A percentile compares a stretch with the other conserved stretches of the same genome.
Conservation (phyloP, 1,139 yeast species). For the Geotrichum reessii region DNA sequence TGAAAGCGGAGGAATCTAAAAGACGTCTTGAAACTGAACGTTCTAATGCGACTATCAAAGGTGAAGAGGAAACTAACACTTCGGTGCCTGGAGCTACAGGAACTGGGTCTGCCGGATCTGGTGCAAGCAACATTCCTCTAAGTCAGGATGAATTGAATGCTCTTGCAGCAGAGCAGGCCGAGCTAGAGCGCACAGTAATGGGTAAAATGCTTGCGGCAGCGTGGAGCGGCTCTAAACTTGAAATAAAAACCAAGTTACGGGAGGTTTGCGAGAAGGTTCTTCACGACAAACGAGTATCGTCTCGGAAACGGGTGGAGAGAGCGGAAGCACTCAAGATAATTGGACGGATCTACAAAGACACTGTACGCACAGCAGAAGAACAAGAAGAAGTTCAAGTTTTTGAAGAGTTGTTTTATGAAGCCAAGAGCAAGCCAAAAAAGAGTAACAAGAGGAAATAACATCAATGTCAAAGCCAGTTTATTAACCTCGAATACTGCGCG, state of each 20-base stretch:
- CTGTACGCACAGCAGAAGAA: constrained; percentile 72
- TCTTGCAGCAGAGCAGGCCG: constrained; percentile 69
- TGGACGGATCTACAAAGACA: constrained; percentile 66
- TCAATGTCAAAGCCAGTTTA: no score
- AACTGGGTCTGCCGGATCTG: constrained; percentile 42
- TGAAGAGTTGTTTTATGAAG: constrained; percentile 88
- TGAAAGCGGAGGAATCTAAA: constrained; percentile 38
- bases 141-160: constrained; percentile 31
- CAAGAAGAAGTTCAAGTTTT: constrained; percentile 87
- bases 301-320: constrained; percentile 57
- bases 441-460: constrained; percentile 22
- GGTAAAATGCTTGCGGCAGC: constrained; percentile 93
- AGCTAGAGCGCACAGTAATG: constrained; percentile 72
- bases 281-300: constrained; percentile 53
- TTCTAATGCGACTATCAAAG: background rate
- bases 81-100: background rate
- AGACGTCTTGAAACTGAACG: constrained; percentile 40
- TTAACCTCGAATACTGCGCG: background rate
- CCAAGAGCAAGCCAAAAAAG: constrained; percentile 60
- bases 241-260: constrained; percentile 77
- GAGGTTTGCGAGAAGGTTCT: constrained; percentile 78
- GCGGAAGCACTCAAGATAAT: constrained; percentile 72
- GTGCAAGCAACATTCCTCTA: constrained; percentile 49
- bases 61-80: background rate
- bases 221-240: constrained; percentile 90